Evolutionary conservation across 2,329 filamentous ascomycete genomes (phyloP).

Genomic region (Amauroascus niger): DNA sequence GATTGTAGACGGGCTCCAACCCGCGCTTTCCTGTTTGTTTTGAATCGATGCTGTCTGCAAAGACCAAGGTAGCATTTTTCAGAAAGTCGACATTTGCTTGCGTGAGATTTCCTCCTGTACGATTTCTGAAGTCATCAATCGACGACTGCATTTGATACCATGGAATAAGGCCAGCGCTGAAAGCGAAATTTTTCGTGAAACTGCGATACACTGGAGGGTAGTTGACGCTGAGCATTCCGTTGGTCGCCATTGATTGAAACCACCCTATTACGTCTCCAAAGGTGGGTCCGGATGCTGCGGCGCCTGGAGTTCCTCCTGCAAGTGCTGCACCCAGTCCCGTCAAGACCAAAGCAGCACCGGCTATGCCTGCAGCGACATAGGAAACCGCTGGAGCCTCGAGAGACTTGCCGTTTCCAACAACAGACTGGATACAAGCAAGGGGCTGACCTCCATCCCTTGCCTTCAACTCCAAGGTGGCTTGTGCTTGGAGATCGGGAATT

Average conservation of each 20-base stretch:
- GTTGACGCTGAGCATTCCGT: constrained; percentile 87
- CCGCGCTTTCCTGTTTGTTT: constrained; percentile 47
- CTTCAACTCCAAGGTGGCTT: constrained; percentile 68
- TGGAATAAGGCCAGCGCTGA: constrained; percentile 73
- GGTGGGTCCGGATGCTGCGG: constrained; percentile 62
- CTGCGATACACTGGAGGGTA: constrained; percentile 81
- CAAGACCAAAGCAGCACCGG: constrained; percentile 68
- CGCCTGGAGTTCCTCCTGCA: constrained; percentile 50
- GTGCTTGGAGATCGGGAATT: constrained; percentile 79
- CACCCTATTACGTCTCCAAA: constrained; percentile 78
- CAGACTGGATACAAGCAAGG: constrained; percentile 73
- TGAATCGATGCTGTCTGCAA: constrained; percentile 48
- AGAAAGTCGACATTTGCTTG: constrained; percentile 66
- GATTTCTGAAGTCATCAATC: constrained; percentile 73
- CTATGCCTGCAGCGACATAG: constrained; percentile 74
- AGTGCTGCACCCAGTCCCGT: constrained; percentile 62
- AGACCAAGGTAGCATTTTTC: constrained; percentile 64
- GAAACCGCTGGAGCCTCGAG: constrained; percentile 64
- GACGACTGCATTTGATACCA: constrained; percentile 70
- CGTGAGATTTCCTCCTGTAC: constrained; percentile 79
- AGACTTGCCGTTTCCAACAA: constrained; percentile 80
- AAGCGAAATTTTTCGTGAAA: constrained; percentile 88
- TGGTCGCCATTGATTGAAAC: constrained; percentile 91
- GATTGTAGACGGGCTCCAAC: constrained; percentile 27
- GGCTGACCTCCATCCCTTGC: constrained; percentile 49